Evolutionary conservation across 2,329 filamentous ascomycete species (phyloP), one percentile per base, ranked within the genome.

Genomic region (Pseudogymnoascus destructans): DNA sequence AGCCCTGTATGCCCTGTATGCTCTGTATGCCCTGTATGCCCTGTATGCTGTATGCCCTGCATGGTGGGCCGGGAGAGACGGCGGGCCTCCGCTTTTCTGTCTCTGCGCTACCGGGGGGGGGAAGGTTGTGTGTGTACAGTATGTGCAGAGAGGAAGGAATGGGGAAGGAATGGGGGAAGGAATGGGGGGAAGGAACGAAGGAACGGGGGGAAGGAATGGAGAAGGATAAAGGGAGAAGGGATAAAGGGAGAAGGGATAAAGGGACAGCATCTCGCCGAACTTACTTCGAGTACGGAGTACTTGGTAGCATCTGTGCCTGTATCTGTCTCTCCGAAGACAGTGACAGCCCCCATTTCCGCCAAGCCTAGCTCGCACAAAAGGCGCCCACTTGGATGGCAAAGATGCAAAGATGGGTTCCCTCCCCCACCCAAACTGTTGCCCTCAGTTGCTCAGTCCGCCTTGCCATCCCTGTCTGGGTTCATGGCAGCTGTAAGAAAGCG

Each of bases 31-130:
- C 42, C 42, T 49, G 42, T 23, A 49, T 49, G 23, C 27, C 9
- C 27, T 49, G 42, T 49, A 49, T 23, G 23, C 42, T 49, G 42
- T 23, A 49, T 49, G 23, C 42, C 42, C 42, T 49, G 42, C 42
- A 49, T 49, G 23, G 23, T 49, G 23, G 23, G 15, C 42, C 42
- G 42, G 42, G 42, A 49, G 23, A 17, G 42, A 49, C 23, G 42
- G 42, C 42, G 42, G 42, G 42, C 42, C 42, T 49, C 42, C 42
- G 42, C 42, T 49, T 49, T 49, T 49, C 42, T 49, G 42, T 23
- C 23, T 49, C 42, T 49, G 42, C 42, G 23, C 23, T 49, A 49
- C n/a, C 23, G 42, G n/a, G 42, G 9, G 5, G 40, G 40, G 11
- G 42, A 49, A 49, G 42, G 42, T 30, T 30, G 27, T 7, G 27